These are phyloP conservation scores for Diaporthe velutina DNA, from an alignment of 2,329 filamentous ascomycete genomes.

Conservation along the genomic window DNA sequence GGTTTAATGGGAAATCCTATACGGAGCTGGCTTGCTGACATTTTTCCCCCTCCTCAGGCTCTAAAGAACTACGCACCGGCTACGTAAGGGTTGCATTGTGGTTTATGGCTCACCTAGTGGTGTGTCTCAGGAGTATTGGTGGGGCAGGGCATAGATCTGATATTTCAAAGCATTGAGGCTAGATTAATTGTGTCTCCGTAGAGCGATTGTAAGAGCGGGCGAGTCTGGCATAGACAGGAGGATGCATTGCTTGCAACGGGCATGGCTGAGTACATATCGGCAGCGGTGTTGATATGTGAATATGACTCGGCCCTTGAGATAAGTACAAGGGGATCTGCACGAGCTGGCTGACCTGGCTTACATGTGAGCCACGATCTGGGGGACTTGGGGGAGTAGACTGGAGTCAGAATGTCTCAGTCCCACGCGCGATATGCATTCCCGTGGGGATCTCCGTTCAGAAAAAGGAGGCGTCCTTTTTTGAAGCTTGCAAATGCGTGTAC, in stretches of 20 bases:
- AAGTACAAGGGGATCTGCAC: not conserved
- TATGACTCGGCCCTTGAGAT: not conserved
- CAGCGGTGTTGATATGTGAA: not conserved
- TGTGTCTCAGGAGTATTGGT: constrained; percentile 23
- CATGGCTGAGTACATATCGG: not conserved
- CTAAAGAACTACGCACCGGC: constrained; percentile 24
- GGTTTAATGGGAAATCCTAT: constrained; percentile 49
- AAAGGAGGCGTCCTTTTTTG: constrained; percentile 25
- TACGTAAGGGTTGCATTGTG: constrained; percentile 34
- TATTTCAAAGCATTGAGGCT: not conserved
- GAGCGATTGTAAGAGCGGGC: constrained; percentile 18
- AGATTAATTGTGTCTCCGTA: not conserved
- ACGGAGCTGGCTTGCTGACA: constrained; percentile 12
- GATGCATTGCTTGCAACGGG: not conserved
- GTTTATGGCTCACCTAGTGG: not conserved
- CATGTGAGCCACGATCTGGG: not conserved
- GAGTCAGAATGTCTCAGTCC: constrained; percentile 1
- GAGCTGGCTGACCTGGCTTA: constrained; percentile 16
- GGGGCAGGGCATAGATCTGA: constrained; percentile 8
- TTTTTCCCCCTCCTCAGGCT: constrained; percentile 4
- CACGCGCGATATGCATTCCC: constrained; percentile 16
- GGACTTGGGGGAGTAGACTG: not conserved
- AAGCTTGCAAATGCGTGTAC: not conserved
- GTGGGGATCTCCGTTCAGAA: constrained; percentile 7
- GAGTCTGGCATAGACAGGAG: not conserved